Conservation (phyloP, 202 grass and related monocot species). For the Saccharum hybrid region DNA sequence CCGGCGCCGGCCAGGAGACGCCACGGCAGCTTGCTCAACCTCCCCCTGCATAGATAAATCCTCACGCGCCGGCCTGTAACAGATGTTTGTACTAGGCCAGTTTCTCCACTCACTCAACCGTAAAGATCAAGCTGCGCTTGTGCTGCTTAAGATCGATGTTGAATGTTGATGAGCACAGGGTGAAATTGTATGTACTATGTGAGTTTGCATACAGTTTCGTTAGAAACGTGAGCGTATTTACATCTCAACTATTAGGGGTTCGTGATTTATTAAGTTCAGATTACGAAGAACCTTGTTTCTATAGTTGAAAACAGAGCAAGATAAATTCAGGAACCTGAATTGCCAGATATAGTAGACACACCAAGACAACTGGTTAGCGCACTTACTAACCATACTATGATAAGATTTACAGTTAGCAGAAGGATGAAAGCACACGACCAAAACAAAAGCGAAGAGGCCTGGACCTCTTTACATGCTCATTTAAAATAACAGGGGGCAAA, state of each 20-base stretch:
- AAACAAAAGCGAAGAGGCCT: not conserved
- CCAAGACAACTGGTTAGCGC: not conserved
- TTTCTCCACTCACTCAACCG: not conserved
- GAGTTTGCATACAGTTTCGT: not conserved
- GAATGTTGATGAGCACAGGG: not conserved
- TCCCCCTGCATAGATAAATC: not conserved
- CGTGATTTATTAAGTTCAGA: not conserved
- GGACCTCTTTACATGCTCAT: slow-evolving; percentile 7
- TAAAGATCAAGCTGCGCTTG: slow-evolving; percentile 8
- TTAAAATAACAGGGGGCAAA: not conserved
- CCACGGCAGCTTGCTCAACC: slow-evolving; percentile 7
- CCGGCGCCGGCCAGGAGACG: not conserved
- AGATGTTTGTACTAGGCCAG: slow-evolving; percentile 31
- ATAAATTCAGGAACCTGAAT: not conserved
- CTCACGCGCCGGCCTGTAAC: not conserved
- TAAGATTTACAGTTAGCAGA: slow-evolving; percentile 15
- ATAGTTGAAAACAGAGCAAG: not conserved
- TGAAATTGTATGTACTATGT: not conserved
- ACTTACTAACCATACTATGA: not conserved
- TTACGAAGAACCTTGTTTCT: not conserved
- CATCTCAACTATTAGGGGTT: not conserved
- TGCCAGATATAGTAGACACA: not conserved
- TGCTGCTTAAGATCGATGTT: not conserved
- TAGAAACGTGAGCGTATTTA: not conserved
- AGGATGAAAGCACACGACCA: not conserved